These are phyloP conservation scores for Crithidia brevicula DNA, from an alignment of 208 protist genomes.

Conservation along the genomic window DNA sequence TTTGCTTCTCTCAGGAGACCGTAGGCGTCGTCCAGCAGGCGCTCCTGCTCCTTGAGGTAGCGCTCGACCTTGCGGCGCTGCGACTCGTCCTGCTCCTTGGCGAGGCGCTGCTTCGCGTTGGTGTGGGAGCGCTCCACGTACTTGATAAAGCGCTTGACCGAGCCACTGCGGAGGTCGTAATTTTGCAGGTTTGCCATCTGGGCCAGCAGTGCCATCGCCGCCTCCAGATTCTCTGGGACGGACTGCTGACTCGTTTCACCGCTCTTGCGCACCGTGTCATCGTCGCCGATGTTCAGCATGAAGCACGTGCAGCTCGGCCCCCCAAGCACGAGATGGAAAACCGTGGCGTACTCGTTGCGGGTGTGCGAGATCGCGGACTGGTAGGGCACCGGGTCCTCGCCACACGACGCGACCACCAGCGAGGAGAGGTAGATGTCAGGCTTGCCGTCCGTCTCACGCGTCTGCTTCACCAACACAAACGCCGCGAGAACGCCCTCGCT, in stretches of 20 bases:
- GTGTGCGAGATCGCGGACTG: slow-evolving; percentile 45
- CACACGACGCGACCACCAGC: slow-evolving; percentile 57
- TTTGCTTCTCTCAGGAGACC: slow-evolving; percentile 53
- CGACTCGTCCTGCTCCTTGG: slow-evolving; percentile 42
- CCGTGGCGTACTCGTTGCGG: slow-evolving; percentile 54
- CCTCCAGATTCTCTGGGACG: slow-evolving; percentile 48
- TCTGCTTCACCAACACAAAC: slow-evolving; percentile 64
- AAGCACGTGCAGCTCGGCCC: slow-evolving; percentile 75
- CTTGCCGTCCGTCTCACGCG: slow-evolving; percentile 49
- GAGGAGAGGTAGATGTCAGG: slow-evolving; percentile 80
- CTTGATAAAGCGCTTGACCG: slow-evolving; percentile 74
- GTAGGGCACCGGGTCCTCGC: slow-evolving; percentile 61
- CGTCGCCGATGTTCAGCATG: slow-evolving; percentile 69
- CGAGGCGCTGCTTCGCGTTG: slow-evolving; percentile 45
- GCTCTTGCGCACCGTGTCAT: slow-evolving; percentile 35
- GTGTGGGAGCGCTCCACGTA: slow-evolving; percentile 63
- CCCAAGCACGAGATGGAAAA: slow-evolving; percentile 76
- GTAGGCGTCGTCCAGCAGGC: slow-evolving; percentile 49
- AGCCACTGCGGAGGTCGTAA: slow-evolving; percentile 76
- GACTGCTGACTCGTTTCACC: slow-evolving; percentile 36
- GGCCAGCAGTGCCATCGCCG: slow-evolving; percentile 46
- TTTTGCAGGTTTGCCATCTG: slow-evolving; percentile 61
- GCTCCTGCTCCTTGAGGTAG: slow-evolving; percentile 66
- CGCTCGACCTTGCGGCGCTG: slow-evolving; percentile 51
- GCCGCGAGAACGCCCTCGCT: slow-evolving; percentile 57